Conservation (phyloP, 805 yeast species). For the Wickerhamiella parazyma region DNA sequence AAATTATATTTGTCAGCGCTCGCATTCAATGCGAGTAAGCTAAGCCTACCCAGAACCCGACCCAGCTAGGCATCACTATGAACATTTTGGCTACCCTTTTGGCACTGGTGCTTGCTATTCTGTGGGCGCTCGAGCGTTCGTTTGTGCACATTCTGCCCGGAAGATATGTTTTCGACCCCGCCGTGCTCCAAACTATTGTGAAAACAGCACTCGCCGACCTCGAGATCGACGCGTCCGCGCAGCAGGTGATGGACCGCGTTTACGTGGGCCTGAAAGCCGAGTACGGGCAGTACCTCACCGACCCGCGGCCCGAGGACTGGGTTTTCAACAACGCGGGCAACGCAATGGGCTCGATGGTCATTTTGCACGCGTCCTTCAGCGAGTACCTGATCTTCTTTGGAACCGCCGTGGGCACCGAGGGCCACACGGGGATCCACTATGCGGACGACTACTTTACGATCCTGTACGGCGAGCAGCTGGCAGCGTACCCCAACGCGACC, state of each 20-base stretch:
- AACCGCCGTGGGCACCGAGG: conserved; percentile 86
- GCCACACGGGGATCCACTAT: conserved; percentile 89
- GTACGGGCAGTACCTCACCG: conserved; percentile 58
- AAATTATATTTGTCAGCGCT: conserved; percentile 1
- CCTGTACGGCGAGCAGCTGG: conserved; percentile 61
- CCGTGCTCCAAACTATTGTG: conserved; percentile 43
- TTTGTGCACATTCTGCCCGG: conserved; percentile 39
- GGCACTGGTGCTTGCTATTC: conserved; percentile 14
- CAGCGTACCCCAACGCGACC: conserved; percentile 52
- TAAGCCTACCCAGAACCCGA: too few species aligned
- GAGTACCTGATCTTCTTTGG: conserved; percentile 93
- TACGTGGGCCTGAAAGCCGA: conserved; percentile 41
- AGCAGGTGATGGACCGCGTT: conserved; percentile 16
- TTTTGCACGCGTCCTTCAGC: conserved; percentile 83
- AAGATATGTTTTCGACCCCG: conserved; percentile 57
- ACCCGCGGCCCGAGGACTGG: conserved; percentile 74
- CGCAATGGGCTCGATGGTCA: conserved; percentile 90
- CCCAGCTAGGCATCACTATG: too few species aligned
- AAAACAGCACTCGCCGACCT: conserved; percentile 39
- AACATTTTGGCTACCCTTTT: conserved; percentile 11
- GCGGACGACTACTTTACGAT: conserved; percentile 97
- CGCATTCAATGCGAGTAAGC: too few species aligned
- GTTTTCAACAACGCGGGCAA: conserved; percentile 96
- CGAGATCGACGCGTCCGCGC: conserved; percentile 31
- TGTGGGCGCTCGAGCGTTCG: conserved; percentile 17